A percentile compares a stretch with the other conserved stretches of the same genome.
These are phyloP conservation scores for Colletotrichum filicis DNA, from an alignment of 2,329 filamentous ascomycete species.

Conservation along the genomic window DNA sequence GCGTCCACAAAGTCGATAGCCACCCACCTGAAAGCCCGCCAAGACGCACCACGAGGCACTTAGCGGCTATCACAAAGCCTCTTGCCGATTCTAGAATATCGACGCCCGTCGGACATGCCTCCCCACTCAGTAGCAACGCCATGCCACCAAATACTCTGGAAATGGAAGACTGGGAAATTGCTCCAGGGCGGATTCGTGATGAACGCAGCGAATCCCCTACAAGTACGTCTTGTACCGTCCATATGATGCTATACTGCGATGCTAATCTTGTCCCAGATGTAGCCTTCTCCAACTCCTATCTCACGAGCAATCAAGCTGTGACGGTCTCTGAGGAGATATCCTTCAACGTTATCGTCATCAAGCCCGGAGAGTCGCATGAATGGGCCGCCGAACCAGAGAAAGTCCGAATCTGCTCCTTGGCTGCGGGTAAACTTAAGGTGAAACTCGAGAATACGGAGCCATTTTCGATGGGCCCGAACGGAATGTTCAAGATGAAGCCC, in stretches of 20 bases:
- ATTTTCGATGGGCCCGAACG: slow-evolving; percentile 55
- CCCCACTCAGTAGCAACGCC: not conserved
- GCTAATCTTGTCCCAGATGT: slow-evolving; percentile 45
- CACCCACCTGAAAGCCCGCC: not conserved
- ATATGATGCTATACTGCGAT: too few relatives aligned
- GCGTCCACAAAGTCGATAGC: not conserved
- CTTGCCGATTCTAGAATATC: not conserved
- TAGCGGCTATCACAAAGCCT: not conserved
- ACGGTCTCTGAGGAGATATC: slow-evolving; percentile 49
- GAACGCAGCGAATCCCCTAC: slow-evolving; percentile 38
- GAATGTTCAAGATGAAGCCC: slow-evolving; percentile 55
- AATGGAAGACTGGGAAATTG: slow-evolving; percentile 58
- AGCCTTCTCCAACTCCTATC: slow-evolving; percentile 56
- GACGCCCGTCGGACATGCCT: not conserved
- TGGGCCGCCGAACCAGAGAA: slow-evolving; percentile 44
- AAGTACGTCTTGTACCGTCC: slow-evolving; percentile 45
- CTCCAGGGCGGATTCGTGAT: slow-evolving; percentile 52
- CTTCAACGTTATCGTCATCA: slow-evolving; percentile 54
- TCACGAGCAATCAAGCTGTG: slow-evolving; percentile 49
- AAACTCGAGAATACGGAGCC: slow-evolving; percentile 46
- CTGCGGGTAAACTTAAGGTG: slow-evolving; percentile 53
- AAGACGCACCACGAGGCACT: slow-evolving; percentile 20
- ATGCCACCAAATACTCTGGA: slow-evolving; percentile 38
- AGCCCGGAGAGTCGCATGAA: slow-evolving; percentile 48
- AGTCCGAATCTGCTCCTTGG: slow-evolving; percentile 53